A percentile compares a stretch with the other conserved stretches of the same genome.
These are phyloP conservation scores for Ceratocystis cubensis DNA, from an alignment of 2,329 filamentous ascomycete genomes.

Conservation along the genomic window DNA sequence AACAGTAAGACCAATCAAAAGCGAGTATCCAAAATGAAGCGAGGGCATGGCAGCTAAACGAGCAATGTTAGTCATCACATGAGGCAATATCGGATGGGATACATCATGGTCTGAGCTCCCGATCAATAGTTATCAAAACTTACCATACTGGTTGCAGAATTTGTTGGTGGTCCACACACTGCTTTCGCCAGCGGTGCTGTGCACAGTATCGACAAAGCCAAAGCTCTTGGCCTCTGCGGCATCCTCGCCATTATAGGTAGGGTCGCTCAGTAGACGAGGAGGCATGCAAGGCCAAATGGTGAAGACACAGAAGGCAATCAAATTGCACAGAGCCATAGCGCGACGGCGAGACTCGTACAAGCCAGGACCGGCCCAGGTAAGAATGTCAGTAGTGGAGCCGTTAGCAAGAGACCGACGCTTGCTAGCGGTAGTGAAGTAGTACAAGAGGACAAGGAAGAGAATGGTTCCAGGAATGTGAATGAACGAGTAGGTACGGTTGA, in stretches of 20 bases:
- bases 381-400: conserved; percentile 24
- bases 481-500: conserved; percentile 62
- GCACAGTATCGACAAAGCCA: conserved; percentile 50
- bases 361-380: conserved; percentile 31
- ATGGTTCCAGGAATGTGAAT: conserved; percentile 69
- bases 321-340: conserved; percentile 50
- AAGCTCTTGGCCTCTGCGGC: conserved; percentile 48
- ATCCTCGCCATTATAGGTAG: conserved; percentile 40
- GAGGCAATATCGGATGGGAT: not conserved
- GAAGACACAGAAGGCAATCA: conserved; percentile 48
- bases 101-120: not conserved
- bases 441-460: conserved; percentile 51
- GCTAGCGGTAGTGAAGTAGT: conserved; percentile 55
- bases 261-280: conserved; percentile 45
- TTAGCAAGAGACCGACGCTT: conserved; percentile 31
- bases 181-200: conserved; percentile 37
- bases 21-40: conserved; percentile 62
- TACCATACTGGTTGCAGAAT: conserved; percentile 64
- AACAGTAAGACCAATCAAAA: conserved; percentile 59
- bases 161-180: conserved; percentile 60
- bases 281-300: conserved; percentile 54
- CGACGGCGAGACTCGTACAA: conserved; percentile 44
- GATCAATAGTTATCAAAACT: conserved; percentile 24
- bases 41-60: conserved; percentile 58
- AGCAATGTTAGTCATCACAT: not conserved